Evolutionary conservation across 805 yeast genomes (phyloP).

Genomic region (Ogataea polymorpha): DNA sequence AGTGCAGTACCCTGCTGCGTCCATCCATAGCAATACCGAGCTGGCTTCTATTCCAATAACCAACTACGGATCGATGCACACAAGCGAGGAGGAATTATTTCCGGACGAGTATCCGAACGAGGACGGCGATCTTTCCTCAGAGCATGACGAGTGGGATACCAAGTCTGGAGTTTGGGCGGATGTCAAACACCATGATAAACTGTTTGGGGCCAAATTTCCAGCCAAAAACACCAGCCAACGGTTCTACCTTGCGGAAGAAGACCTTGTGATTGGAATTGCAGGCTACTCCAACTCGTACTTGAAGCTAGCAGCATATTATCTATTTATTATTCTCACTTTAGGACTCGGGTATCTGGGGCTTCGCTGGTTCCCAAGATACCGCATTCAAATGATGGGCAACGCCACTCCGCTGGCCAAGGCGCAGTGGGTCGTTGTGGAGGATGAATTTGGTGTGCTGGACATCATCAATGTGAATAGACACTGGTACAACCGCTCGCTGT

Average conservation of each 20-base stretch:
- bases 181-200: constrained; percentile 38
- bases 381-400: constrained; percentile 64
- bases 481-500: constrained; percentile 69
- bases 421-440: constrained; percentile 92
- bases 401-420: constrained; percentile 71
- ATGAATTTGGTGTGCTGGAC: constrained; percentile 83
- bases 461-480: constrained; percentile 52
- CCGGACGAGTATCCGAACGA: constrained; percentile 22
- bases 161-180: constrained; percentile 25
- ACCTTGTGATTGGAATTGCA: constrained; percentile 89
- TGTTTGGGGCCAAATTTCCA: constrained; percentile 37
- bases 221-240: constrained; percentile 62
- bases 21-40: constrained; percentile 3
- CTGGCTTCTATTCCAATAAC: constrained; percentile 1
- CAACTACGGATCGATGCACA: constrained; percentile 17
- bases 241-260: constrained; percentile 93
- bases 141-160: constrained; percentile 12
- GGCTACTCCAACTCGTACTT: constrained; percentile 64
- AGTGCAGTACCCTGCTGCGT: constrained; percentile 5
- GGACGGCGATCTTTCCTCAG: constrained; percentile 16
- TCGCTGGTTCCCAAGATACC: constrained; percentile 83
- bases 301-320: constrained; percentile 47
- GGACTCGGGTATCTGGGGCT: constrained; percentile 74
- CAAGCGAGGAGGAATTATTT: constrained; percentile 19
- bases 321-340: constrained; percentile 53